Base-by-base conservation (phyloP, 306 rosid species). In the Vachellia pachyceras region DNA sequence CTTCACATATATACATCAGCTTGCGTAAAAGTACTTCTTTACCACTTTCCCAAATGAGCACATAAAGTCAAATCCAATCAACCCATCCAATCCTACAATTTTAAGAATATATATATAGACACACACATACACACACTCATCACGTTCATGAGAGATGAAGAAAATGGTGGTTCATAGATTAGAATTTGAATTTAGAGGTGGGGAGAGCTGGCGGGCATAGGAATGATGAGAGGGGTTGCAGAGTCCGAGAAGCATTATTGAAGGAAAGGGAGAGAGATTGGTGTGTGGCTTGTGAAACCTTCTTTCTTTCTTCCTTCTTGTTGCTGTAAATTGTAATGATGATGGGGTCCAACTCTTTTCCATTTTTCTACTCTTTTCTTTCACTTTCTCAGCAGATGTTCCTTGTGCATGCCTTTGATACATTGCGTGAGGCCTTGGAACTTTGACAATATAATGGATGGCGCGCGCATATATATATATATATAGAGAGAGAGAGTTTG, bases 401-500 rank as follows among this genome's bases (percentile, higher is more conserved):
- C 13, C 23, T 18, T 44, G 57, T 77, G 33, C n/a, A n/a, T n/a
- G n/a, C 17, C 75, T 23, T 44, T 10, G n/a, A 45, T 2, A 15
- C 79, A 33, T 86, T 86, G 88, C 88, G 90, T 87, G 85, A 73
- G 22, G 13, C 3, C 75, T 39, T 75, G 75, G 75, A 75, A 61
- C 73, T 80, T 82, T 88, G 89, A 85, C 89, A 77, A 77, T 77
- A n/a, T n/a, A 77, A 77, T 77, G 68, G 68, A 41, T 69, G n/a
- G 69, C 23, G 55, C 57, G 17, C 3, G 7, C n/a, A n/a, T n/a
- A n/a, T n/a, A 50, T 50, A 4, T 5, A 15, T 5, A 17, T 50
- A 46, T 50, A 15, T 8, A 17, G 4, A 46, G 4, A 44, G 49
- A 10, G 14, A 45, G 14, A 45, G 49, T 8, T 18, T 49, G 55